Evolutionary conservation across 2,329 filamentous ascomycete species (phyloP).

Genomic region (Colletotrichum orchidophilum): DNA sequence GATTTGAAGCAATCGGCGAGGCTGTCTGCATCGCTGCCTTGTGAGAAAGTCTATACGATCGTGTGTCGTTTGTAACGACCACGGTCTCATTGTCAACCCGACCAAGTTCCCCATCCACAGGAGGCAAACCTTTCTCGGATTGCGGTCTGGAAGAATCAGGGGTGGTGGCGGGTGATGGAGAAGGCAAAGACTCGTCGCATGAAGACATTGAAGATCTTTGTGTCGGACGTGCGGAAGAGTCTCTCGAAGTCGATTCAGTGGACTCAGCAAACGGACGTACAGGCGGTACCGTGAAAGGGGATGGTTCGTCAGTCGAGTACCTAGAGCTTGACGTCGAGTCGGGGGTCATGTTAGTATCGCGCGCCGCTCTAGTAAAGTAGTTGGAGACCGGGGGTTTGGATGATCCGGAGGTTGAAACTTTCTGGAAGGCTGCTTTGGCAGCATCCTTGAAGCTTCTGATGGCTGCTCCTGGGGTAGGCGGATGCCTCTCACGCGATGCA

Average conservation of each 20-base stretch:
- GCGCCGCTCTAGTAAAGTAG: constrained; percentile 21
- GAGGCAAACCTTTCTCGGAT: constrained; percentile 47
- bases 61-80: constrained; percentile 28
- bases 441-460: constrained; percentile 45
- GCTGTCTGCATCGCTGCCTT: constrained; percentile 7
- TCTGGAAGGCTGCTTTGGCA: constrained; percentile 45
- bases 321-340: constrained; percentile 29
- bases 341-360: constrained; percentile 14
- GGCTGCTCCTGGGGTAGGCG: constrained; percentile 1
- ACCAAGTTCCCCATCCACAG: constrained; percentile 27
- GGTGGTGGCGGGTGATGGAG: constrained; percentile 47
- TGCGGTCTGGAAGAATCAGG: constrained; percentile 52
- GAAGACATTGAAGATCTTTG: constrained; percentile 40
- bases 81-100: constrained; percentile 24
- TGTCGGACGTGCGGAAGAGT: constrained; percentile 30
- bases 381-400: constrained; percentile 32
- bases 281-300: neutral
- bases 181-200: constrained; percentile 47
- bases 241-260: constrained; percentile 11
- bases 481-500: constrained; percentile 3
- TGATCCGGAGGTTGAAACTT: constrained; percentile 20
- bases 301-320: constrained; percentile 17
- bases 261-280: constrained; percentile 12
- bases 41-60: constrained; percentile 28
- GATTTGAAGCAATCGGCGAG: constrained; percentile 13